These are phyloP conservation scores for Colletotrichum musicola DNA, from an alignment of 2,329 filamentous ascomycete species.

Conservation along the genomic window DNA sequence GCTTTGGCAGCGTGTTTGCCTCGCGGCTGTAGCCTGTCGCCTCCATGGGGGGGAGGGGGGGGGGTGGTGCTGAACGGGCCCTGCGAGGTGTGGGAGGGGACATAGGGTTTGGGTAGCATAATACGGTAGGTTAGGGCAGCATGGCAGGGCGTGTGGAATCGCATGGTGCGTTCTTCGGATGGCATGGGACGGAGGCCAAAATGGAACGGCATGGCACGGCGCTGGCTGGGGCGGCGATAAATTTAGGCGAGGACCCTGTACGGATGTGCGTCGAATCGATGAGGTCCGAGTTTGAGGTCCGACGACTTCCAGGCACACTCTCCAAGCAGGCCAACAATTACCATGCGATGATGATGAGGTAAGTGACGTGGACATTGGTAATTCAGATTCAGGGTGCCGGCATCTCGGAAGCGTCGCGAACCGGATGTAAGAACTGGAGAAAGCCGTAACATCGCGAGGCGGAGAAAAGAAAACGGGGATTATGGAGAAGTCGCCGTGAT, in stretches of 20 bases:
- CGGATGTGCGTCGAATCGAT: background rate
- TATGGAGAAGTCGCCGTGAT: slow-evolving; percentile 1
- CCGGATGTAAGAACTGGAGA: slow-evolving; percentile 16
- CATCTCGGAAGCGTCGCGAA: slow-evolving; percentile 9
- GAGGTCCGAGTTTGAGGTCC: background rate
- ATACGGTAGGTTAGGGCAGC: too few species aligned
- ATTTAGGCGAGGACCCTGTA: slow-evolving; percentile 25
- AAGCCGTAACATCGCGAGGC: slow-evolving; percentile 5
- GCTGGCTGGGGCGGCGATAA: slow-evolving; percentile 17
- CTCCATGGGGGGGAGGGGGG: too few species aligned
- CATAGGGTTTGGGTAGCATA: too few species aligned
- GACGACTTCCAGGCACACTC: too few species aligned
- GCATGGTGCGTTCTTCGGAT: background rate
- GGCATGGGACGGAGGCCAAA: slow-evolving; percentile 8
- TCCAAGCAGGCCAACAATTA: background rate
- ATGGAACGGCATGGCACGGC: slow-evolving; percentile 2
- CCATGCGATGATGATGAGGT: background rate
- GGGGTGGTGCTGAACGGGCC: background rate
- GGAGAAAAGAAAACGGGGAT: slow-evolving; percentile 21
- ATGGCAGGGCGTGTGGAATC: too few species aligned
- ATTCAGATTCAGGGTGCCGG: background rate
- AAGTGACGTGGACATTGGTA: background rate
- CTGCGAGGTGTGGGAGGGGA: background rate
- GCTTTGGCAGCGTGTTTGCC: slow-evolving; percentile 8
- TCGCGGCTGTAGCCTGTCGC: slow-evolving; percentile 16